Conservation (phyloP, 257 asterid genomes). For the Forsythia suspensa region DNA sequence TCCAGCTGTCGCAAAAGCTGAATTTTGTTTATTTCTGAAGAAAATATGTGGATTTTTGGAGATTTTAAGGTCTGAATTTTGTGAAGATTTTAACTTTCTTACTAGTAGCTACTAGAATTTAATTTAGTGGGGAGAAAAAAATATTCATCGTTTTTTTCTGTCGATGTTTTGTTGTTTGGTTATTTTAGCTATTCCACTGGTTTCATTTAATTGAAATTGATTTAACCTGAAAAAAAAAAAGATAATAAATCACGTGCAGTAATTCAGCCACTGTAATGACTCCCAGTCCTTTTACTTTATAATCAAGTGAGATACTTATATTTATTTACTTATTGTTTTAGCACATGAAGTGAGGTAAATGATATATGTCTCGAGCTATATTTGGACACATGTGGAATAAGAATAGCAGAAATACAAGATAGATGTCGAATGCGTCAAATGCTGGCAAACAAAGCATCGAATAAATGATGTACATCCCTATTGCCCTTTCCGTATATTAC, state of each 20-base stretch:
- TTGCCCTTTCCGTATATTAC: background rate
- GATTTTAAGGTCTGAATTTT: background rate
- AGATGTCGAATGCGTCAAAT: background rate
- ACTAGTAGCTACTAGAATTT: background rate
- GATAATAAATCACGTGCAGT: background rate
- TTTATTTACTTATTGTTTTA: background rate
- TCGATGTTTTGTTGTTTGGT: background rate
- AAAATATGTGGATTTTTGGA: too few species aligned
- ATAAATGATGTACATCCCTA: background rate
- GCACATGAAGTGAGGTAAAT: constrained; percentile 16
- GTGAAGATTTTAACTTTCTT: background rate
- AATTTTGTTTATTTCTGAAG: constrained; percentile 9
- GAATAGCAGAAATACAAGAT: constrained; percentile 4
- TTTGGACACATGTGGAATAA: background rate
- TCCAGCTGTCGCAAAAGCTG: constrained; percentile 29
- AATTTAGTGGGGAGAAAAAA: background rate
- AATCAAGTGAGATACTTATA: background rate
- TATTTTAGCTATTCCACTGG: constrained; percentile 13
- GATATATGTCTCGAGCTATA: background rate
- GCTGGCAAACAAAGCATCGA: constrained; percentile 9
- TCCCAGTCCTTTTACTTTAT: background rate
- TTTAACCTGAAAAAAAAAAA: background rate
- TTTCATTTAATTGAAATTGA: constrained; percentile 3
- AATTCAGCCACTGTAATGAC: constrained; percentile 10
- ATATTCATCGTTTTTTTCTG: background rate